Evolutionary conservation across 257 asterid species (phyloP).

Genomic region (Buddleja alternifolia): DNA sequence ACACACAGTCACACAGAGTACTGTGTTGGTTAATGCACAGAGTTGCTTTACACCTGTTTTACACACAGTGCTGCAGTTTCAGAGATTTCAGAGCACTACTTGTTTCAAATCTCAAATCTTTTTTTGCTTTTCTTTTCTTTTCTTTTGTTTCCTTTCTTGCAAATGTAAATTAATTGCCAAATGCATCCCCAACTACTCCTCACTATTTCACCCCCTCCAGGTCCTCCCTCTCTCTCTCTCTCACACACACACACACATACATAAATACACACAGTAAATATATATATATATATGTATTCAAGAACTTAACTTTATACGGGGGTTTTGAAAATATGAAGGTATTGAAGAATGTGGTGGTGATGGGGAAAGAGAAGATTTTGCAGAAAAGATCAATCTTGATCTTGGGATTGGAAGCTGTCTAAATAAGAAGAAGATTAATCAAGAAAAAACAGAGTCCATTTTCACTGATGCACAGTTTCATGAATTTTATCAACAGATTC

Average conservation of each 20-base stretch:
- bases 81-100: conserved; percentile 36
- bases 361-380: conserved; percentile 17
- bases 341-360: conserved; percentile 4
- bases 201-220: conserved; percentile 25
- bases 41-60: conserved; percentile 38
- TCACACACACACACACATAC: neutral
- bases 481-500: conserved; percentile 44
- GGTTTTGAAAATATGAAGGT: conserved; percentile 32
- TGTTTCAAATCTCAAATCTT: conserved; percentile 35
- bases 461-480: conserved; percentile 48
- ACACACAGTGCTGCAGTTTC: conserved; percentile 32
- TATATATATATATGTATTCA: neutral
- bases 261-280: neutral
- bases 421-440: conserved; percentile 19
- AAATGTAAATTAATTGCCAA: conserved; percentile 32
- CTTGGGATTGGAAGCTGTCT: conserved; percentile 42
- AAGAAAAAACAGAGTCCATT: conserved; percentile 32
- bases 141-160: conserved; percentile 27
- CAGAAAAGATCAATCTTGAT: conserved; percentile 43
- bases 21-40: conserved; percentile 26
- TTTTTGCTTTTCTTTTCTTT: conserved; percentile 23
- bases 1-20: conserved; percentile 18
- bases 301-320: conserved; percentile 2
- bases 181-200: conserved; percentile 40
- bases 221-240: conserved; percentile 19